These are phyloP conservation scores for Phytophthora pluvialis DNA, from an alignment of 352 stramenopile species.

Conservation along the genomic window DNA sequence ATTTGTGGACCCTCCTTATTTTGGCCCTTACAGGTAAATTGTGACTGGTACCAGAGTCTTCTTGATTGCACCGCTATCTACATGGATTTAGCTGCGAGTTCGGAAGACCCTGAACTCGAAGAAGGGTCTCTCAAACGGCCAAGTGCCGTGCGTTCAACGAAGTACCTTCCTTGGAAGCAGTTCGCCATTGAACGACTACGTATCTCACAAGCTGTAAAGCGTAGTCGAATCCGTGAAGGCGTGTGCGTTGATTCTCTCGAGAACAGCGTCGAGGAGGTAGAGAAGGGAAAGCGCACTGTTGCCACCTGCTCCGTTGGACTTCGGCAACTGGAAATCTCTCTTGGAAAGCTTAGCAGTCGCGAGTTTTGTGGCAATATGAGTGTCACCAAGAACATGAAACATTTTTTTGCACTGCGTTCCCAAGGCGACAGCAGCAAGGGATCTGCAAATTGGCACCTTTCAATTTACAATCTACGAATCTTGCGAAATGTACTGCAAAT, in stretches of 20 bases:
- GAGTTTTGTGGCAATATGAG: constrained; percentile 8
- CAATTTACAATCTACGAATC: constrained; percentile 20
- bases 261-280: neutral
- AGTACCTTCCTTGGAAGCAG: constrained; percentile 68
- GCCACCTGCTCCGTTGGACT: constrained; percentile 27
- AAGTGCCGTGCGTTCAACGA: constrained; percentile 38
- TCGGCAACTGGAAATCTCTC: constrained; percentile 43
- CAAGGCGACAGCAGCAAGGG: neutral
- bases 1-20: constrained; percentile 28
- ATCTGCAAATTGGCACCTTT: constrained; percentile 15
- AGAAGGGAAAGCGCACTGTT: constrained; percentile 40
- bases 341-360: constrained; percentile 11
- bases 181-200: constrained; percentile 58
- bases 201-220: constrained; percentile 40
- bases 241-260: constrained; percentile 16
- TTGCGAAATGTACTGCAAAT: constrained; percentile 16
- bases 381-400: constrained; percentile 14
- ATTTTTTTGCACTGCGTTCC: constrained; percentile 18
- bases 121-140: constrained; percentile 7
- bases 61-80: constrained; percentile 16
- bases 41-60: constrained; percentile 16
- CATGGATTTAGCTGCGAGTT: constrained; percentile 8
- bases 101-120: constrained; percentile 1
- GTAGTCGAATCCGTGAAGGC: constrained; percentile 12
- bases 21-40: constrained; percentile 27